These are phyloP conservation scores for Daldinia bambusicola DNA, from an alignment of 495 filamentous ascomycete species.

Conservation along the genomic window DNA sequence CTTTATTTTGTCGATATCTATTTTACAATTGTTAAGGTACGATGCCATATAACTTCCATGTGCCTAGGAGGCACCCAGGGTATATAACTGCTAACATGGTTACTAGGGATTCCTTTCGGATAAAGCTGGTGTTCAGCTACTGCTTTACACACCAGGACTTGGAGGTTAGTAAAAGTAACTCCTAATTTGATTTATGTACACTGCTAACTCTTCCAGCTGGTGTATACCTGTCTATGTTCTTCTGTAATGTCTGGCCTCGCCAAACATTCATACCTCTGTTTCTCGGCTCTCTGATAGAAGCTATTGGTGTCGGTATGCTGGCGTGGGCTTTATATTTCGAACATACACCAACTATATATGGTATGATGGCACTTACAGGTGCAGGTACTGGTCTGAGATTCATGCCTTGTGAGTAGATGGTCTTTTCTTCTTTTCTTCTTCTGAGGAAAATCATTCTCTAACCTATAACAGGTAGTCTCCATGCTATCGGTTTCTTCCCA, in stretches of 20 bases:
- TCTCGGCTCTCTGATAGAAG: slow-evolving; percentile 59
- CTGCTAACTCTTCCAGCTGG: slow-evolving; percentile 51
- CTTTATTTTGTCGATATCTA: slow-evolving; percentile 72
- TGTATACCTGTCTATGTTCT: slow-evolving; percentile 63
- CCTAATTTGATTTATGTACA: neutral
- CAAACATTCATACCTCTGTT: slow-evolving; percentile 65
- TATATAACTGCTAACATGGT: slow-evolving; percentile 2
- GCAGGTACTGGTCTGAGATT: slow-evolving; percentile 63
- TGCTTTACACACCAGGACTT: slow-evolving; percentile 59
- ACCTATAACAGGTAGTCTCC: slow-evolving; percentile 51
- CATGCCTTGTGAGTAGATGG: slow-evolving; percentile 49
- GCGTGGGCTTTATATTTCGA: slow-evolving; percentile 58
- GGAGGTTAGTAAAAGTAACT: slow-evolving; percentile 47
- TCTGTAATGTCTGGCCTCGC: slow-evolving; percentile 65
- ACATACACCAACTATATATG: slow-evolving; percentile 59
- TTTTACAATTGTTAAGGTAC: slow-evolving; percentile 61
- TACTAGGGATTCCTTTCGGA: slow-evolving; percentile 54
- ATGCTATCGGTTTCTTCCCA: slow-evolving; percentile 65
- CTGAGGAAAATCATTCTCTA: neutral
- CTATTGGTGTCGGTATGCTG: slow-evolving; percentile 60
- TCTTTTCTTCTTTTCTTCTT: slow-evolving; percentile 26
- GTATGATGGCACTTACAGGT: slow-evolving; percentile 69
- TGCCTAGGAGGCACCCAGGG: neutral
- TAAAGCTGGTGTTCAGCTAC: slow-evolving; percentile 61
- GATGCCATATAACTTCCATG: neutral